A percentile compares a stretch with the other conserved stretches of the same genome.
These are phyloP conservation scores for Viridothelium virens DNA, from an alignment of 495 filamentous ascomycete species.

Conservation along the genomic window DNA sequence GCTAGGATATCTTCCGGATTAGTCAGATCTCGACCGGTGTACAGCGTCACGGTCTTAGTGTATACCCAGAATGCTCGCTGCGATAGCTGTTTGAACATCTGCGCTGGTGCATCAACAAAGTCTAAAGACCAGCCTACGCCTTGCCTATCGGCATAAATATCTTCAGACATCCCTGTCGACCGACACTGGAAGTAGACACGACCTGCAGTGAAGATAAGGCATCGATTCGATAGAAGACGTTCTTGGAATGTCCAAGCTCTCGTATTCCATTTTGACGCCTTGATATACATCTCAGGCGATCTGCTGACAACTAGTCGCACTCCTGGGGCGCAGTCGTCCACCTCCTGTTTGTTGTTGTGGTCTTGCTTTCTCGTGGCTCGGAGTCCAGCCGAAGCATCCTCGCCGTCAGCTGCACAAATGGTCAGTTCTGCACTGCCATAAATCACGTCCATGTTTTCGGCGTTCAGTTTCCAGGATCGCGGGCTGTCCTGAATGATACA, in stretches of 20 bases:
- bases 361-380: not conserved
- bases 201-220: conserved; percentile 20
- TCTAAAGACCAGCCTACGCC: not conserved
- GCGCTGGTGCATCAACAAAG: conserved; percentile 1
- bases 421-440: conserved; percentile 13
- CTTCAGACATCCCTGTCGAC: conserved; percentile 26
- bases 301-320: not conserved
- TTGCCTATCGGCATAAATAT: conserved; percentile 3
- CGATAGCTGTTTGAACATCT: conserved; percentile 23
- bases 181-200: conserved; percentile 23
- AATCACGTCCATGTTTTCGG: conserved; percentile 10
- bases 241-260: conserved; percentile 25
- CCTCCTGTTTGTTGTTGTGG: not conserved
- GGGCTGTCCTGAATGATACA: conserved; percentile 15
- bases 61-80: conserved; percentile 25
- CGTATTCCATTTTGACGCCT: conserved; percentile 6
- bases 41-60: conserved; percentile 27
- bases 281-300: conserved; percentile 1
- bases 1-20: conserved; percentile 30
- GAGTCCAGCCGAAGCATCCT: conserved; percentile 1
- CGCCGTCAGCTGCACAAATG: conserved; percentile 13
- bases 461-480: conserved; percentile 6
- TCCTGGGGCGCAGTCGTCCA: not conserved
- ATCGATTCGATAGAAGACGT: conserved; percentile 18
- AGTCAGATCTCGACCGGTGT: conserved; percentile 28